Conservation (phyloP, 257 asterid species). For the Eucommia ulmoides region DNA sequence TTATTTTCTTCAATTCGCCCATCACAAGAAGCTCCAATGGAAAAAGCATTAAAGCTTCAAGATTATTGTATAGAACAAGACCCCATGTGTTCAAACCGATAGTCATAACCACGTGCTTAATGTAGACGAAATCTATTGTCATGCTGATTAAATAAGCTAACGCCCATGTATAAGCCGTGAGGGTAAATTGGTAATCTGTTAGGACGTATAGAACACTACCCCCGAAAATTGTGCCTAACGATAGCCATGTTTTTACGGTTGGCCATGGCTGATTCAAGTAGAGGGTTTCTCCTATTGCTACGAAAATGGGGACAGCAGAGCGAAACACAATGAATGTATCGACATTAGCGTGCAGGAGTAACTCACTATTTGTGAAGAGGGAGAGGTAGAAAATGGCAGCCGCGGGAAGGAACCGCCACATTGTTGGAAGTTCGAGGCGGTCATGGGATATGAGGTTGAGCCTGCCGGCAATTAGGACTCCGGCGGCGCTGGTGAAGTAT, state of each 20-base stretch:
- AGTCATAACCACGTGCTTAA: conserved; percentile 93
- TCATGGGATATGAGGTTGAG: conserved; percentile 65
- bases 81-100: conserved; percentile 94
- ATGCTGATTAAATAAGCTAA: conserved; percentile 80
- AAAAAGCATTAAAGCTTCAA: conserved; percentile 82
- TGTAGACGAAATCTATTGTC: conserved; percentile 91
- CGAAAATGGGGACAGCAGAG: conserved; percentile 88
- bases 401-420: conserved; percentile 97
- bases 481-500: conserved; percentile 78
- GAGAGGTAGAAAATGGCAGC: conserved; percentile 77
- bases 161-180: conserved; percentile 87
- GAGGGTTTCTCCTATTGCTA: conserved; percentile 83
- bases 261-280: conserved; percentile 97
- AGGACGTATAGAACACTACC: conserved; percentile 79
- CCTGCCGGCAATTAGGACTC: conserved; percentile 67
- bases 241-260: conserved; percentile 56
- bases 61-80: conserved; percentile 84
- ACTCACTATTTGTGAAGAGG: conserved; percentile 84
- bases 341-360: conserved; percentile 90
- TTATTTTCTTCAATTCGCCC: conserved; percentile 89
- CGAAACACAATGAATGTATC: conserved; percentile 91
- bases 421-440: conserved; percentile 58
- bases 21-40: conserved; percentile 82
- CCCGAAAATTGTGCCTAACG: conserved; percentile 71
- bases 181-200: conserved; percentile 81